These are phyloP conservation scores for Pilobolus umbonatus DNA, from an alignment of 192 early-diverging fungal species.

Conservation along the genomic window DNA sequence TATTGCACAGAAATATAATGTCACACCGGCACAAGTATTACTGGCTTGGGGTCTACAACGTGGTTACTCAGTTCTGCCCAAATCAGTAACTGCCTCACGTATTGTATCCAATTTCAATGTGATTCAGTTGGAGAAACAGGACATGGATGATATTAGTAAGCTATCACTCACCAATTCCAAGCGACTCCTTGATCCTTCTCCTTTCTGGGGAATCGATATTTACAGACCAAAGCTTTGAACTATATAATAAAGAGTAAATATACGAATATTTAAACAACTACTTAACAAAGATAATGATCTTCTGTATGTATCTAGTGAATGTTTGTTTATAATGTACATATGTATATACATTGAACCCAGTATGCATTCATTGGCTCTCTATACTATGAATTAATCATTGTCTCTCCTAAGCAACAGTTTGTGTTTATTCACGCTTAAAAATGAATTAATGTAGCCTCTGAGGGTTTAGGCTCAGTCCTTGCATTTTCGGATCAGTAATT, in stretches of 20 bases:
- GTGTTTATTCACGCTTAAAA: too few relatives aligned
- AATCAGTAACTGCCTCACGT: slow-evolving; percentile 59
- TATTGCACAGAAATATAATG: slow-evolving; percentile 64
- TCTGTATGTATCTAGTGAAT: too few relatives aligned
- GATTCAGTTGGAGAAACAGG: slow-evolving; percentile 6
- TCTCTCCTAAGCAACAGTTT: too few relatives aligned
- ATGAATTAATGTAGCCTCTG: too few relatives aligned
- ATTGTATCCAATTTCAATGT: slow-evolving; percentile 23
- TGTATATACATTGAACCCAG: too few relatives aligned
- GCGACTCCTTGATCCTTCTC: background rate
- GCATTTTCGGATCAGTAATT: too few relatives aligned
- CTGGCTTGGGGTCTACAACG: slow-evolving; percentile 75
- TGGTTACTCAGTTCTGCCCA: slow-evolving; percentile 76
- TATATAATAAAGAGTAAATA: background rate
- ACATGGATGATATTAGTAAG: background rate
- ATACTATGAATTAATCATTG: too few relatives aligned
- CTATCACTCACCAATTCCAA: background rate
- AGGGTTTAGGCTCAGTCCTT: too few relatives aligned
- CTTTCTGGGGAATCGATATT: slow-evolving; percentile 1
- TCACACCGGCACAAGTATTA: slow-evolving; percentile 68
- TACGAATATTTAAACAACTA: background rate
- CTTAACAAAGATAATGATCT: too few relatives aligned
- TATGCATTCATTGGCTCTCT: too few relatives aligned
- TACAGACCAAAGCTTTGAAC: slow-evolving; percentile 1
- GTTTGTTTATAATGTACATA: too few relatives aligned